Base-by-base conservation (phyloP, 768 basidiomycete genomes). In the Pilatotrama ljubarskyi region DNA sequence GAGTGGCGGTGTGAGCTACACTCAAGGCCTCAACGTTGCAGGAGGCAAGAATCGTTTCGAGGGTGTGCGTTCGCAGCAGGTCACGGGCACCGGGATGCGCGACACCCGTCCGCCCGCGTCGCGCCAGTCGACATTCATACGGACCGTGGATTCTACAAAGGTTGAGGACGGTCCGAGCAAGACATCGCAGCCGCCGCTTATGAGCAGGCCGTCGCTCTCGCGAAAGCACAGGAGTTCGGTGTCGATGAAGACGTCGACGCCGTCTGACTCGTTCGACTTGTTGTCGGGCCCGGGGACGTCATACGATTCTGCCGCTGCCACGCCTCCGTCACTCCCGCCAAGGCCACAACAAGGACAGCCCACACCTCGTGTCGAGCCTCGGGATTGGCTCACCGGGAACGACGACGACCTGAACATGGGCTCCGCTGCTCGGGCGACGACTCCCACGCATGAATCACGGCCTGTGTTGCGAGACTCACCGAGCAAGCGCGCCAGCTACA, bases 371-470 rank as follows among this genome's bases (percentile, higher is more conserved):
- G 53, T 67, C 2, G 74, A 70, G 68, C 76, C 73, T 47, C 78
- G 74, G 63, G 90, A 92, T 68, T 91, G 91, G 90, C 74, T 93
- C 35, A 91, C 91, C 17, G 91, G 91, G 9, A 81, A 82, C 54
- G 82, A 84, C 56, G 78, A 81, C 43, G 74, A 78, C 41, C 20
- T 53, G 37, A 20, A 32, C n/a, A 29, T 59, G 51, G 40, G 66
- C 8, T 62, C 64, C 26, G 62, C 64, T 22, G 55, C 64, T 24
- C 61, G 62, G 18, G 64, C 61, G n/a, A 61, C 69, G 40, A 59
- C 62, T 18, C 66, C 55, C 37, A 61, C 59, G 35, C 69, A 47
- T 40, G 66, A 58, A 25, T 53, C 57, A 41, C 63, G 76, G 20
- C 82, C 86, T 3, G 75, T 87, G 29, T 72, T 90, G 51, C 84